Percentiles rank a stretch among this genome's conserved stretches.
These are phyloP conservation scores for Haematococcus lacustris DNA, from an alignment of 139 green algal species.

Conservation along the genomic window DNA sequence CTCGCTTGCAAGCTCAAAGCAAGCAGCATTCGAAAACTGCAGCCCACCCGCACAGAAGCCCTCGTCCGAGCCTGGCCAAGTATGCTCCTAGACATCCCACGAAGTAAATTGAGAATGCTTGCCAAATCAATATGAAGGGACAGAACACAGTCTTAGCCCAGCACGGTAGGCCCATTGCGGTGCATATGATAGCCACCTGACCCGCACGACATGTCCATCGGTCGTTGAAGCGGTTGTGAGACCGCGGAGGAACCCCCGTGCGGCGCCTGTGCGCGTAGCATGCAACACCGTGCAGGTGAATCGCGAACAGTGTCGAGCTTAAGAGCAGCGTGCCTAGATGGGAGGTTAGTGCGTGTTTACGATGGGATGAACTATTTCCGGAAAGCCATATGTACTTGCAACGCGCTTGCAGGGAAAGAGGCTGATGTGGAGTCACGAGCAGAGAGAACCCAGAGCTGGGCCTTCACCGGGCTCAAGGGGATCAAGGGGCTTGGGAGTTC, in stretches of 20 bases:
- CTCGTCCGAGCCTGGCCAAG: not conserved
- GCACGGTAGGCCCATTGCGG: not conserved
- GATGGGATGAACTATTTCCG: no score
- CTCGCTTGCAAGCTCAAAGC: not conserved
- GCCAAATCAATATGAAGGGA: not conserved
- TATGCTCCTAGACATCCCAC: constrained; percentile 21
- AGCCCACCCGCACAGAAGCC: constrained; percentile 16
- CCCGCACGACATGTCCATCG: not conserved
- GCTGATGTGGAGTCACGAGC: no score
- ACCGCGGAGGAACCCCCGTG: constrained; percentile 1
- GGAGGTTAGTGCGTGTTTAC: no score
- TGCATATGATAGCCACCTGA: not conserved
- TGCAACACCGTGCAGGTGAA: no score
- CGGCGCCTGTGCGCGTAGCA: not conserved
- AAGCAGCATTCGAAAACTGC: not conserved
- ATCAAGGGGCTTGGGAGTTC: no score
- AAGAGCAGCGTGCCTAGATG: no score
- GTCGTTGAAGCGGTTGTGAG: constrained; percentile 5
- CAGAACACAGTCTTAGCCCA: not conserved
- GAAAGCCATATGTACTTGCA: no score
- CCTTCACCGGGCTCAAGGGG: no score
- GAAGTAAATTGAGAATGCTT: constrained; percentile 17
- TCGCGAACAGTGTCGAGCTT: no score
- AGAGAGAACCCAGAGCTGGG: no score
- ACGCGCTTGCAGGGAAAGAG: no score